A percentile compares a stretch with the other conserved stretches of the same genome.
These are phyloP conservation scores for Aspergillus hancockii DNA, from an alignment of 495 filamentous ascomycete species.

Conservation along the genomic window DNA sequence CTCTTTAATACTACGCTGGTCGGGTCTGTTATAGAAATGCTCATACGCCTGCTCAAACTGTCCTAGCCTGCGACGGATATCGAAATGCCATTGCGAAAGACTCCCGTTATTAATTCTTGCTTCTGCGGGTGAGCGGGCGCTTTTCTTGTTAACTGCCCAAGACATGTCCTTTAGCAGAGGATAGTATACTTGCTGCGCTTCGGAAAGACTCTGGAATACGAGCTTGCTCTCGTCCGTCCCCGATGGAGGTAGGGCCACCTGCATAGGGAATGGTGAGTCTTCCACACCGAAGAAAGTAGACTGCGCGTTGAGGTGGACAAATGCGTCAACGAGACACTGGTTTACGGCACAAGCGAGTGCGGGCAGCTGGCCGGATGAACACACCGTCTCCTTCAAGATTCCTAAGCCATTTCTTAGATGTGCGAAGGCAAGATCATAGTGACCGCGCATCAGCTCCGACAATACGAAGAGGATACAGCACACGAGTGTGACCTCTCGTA, in stretches of 20 bases:
- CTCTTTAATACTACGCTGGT: constrained; percentile 3
- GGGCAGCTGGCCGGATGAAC: neutral
- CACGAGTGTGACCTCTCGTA: constrained; percentile 21
- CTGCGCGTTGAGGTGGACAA: constrained; percentile 11
- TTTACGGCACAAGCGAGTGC: neutral
- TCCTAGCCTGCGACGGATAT: neutral
- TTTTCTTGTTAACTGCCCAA: neutral
- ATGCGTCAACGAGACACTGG: neutral
- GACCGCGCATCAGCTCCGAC: constrained; percentile 22
- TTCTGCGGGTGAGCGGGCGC: neutral
- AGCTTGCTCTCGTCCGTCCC: neutral
- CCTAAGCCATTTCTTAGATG: constrained; percentile 20
- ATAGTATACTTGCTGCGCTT: neutral
- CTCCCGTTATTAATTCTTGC: neutral
- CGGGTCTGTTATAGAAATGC: neutral
- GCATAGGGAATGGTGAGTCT: neutral
- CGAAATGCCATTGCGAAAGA: neutral
- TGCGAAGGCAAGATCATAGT: constrained; percentile 19
- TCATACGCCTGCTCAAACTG: neutral
- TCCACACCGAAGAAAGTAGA: constrained; percentile 9
- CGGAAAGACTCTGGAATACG: neutral
- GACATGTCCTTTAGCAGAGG: neutral
- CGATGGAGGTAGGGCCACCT: neutral
- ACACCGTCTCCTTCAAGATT: constrained; percentile 11
- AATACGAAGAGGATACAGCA: constrained; percentile 28